Percentiles rank a stretch among this genome's conserved stretches.
Evolutionary conservation across 208 protist species (phyloP).

Genomic region (Acanthamoeba divionensis): DNA sequence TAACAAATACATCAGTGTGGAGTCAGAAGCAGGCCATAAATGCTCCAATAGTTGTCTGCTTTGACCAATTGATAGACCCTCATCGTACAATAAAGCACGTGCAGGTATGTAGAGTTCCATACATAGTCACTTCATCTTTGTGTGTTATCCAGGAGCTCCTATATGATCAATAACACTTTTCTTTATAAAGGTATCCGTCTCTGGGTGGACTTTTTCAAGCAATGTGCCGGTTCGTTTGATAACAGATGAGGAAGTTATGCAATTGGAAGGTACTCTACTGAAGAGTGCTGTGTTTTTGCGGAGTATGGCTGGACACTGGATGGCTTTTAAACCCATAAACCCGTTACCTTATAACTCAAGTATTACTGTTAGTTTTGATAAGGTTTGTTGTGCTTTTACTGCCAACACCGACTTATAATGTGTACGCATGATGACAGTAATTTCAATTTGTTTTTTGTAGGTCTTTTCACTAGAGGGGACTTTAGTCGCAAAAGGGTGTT

Average conservation of each 20-base stretch:
- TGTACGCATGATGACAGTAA: neutral
- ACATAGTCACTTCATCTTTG: neutral
- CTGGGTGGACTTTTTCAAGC: neutral
- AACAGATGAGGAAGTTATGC: neutral
- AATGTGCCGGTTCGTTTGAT: neutral
- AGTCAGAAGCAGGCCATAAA: neutral
- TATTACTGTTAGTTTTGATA: conserved; percentile 20
- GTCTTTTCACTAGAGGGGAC: neutral
- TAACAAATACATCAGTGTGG: neutral
- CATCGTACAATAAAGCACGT: conserved; percentile 1
- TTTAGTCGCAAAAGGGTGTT: neutral
- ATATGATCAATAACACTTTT: neutral
- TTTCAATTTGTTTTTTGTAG: neutral
- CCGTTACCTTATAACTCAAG: neutral
- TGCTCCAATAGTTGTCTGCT: conserved; percentile 17
- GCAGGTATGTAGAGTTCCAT: neutral
- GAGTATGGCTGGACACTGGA: neutral
- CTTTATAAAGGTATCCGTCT: neutral
- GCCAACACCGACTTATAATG: neutral
- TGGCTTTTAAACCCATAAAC: conserved; percentile 12
- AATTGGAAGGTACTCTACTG: neutral
- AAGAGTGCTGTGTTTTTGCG: neutral
- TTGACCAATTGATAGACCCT: conserved; percentile 26
- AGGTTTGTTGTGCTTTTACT: neutral
- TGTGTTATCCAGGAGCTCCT: neutral